Percentiles rank a stretch among this genome's conserved stretches.
Conservation (phyloP, 768 basidiomycete species). For the Saitozyma podzolica region DNA sequence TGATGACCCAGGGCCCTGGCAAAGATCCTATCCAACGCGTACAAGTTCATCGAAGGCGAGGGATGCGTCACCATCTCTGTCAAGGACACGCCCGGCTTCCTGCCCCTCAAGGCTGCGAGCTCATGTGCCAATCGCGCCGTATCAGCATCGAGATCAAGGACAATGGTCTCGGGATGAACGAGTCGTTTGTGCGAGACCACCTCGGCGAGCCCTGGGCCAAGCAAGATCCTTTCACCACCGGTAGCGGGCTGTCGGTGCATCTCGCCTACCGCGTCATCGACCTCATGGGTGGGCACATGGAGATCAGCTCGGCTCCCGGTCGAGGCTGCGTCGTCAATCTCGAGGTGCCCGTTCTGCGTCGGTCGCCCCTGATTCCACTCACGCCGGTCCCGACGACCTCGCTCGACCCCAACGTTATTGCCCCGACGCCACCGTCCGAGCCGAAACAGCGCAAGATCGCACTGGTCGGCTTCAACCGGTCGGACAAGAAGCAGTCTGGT, state of each 20-base stretch:
- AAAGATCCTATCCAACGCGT: conserved; percentile 44
- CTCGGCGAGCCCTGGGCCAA: conserved; percentile 46
- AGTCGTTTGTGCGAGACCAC: conserved; percentile 22
- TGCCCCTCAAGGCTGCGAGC: conserved; percentile 43
- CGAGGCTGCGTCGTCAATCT: conserved; percentile 39
- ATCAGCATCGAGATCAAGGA: conserved; percentile 46
- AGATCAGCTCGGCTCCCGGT: conserved; percentile 40
- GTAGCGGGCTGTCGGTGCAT: conserved; percentile 42
- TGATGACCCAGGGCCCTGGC: conserved; percentile 26
- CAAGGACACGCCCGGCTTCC: conserved; percentile 28
- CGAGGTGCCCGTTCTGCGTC: conserved; percentile 36
- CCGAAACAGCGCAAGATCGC: conserved; percentile 20
- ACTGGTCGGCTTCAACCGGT: conserved; percentile 32
- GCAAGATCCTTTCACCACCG: conserved; percentile 39
- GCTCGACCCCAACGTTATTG: background rate
- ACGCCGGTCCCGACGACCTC: conserved; percentile 2
- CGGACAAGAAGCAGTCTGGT: conserved; percentile 3
- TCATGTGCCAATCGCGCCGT: conserved; percentile 18
- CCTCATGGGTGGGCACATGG: conserved; percentile 47
- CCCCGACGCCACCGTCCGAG: background rate
- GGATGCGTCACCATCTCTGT: conserved; percentile 46
- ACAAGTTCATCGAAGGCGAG: conserved; percentile 45
- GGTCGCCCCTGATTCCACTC: conserved; percentile 8
- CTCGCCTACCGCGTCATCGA: conserved; percentile 47
- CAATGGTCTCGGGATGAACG: conserved; percentile 38